Evolutionary conservation across 768 basidiomycete genomes (phyloP), one percentile per base, ranked within the genome.

Genomic region (Dacryopinax spathularia): DNA sequence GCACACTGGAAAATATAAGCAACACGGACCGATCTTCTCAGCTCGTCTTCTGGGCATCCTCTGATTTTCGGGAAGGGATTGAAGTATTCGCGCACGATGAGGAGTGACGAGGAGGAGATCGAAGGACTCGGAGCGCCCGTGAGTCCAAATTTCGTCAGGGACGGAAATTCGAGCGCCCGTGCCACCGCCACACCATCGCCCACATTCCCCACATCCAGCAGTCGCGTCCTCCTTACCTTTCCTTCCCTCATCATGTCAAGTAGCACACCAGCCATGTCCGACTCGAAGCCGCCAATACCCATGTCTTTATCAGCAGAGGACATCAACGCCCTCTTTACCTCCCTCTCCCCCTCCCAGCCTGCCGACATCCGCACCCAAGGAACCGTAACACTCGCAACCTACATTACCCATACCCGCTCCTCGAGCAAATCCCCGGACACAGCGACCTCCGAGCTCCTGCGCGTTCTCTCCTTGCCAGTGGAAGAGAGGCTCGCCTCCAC

Each of bases 321-420:
- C 22, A 56, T 56, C 25, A 10, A 10, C 18, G 48, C 48, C 5
- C 29, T 56, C 3, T 56, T 61, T 22, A 35, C 36, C 7, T 61
- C 34, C 27, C 87, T 85, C 70, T 72, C 77, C 27, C 80, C 84
- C 1, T 76, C 78, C 31, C 74, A 78, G 35, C 65, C 78, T 16
- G 66, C 76, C 27, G 64, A 75, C 15, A 72, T 73, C 60, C 84
- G 83, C 63, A 83, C 88, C 34, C 87, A 88, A 70, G 86, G 86
- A 1, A 88, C 84, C 70, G 76, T 90, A 48, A 76, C 80, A 7
- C 80, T 91, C 41, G 84, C 88, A 48, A 78, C 68, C 88, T 87
- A 66, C 84, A 86, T 71, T 81, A 80, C 33, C 77, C 80, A 27
- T 77, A 85, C 63, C 71, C 69, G 59, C 71, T 73, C n/a, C n/a